Conservation (phyloP, 805 yeast genomes). For the Suhomyces xylopsoci region DNA sequence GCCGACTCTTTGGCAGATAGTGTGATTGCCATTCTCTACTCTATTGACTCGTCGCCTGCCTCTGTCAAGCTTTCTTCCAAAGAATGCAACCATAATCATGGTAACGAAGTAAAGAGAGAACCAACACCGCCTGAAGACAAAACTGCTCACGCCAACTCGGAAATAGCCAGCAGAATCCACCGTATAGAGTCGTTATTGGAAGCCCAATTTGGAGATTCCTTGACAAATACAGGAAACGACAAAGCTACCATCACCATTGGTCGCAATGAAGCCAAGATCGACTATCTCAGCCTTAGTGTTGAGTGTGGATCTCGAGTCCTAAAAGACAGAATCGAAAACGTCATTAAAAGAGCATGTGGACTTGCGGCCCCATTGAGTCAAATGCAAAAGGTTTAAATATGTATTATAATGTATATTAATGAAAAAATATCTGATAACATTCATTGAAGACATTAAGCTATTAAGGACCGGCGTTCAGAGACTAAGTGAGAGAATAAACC, state of each 20-base stretch:
- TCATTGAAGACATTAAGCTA: neutral
- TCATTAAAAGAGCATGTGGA: conserved; percentile 71
- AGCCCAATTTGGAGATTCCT: conserved; percentile 87
- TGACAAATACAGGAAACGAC: conserved; percentile 35
- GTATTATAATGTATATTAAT: conserved; percentile 2
- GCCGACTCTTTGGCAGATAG: conserved; percentile 95
- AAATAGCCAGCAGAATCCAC: conserved; percentile 30
- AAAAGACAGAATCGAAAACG: conserved; percentile 77
- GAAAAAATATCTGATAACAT: neutral
- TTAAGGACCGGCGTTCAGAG: neutral
- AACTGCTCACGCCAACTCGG: conserved; percentile 25
- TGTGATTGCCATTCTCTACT: conserved; percentile 81
- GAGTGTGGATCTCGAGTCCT: conserved; percentile 70
- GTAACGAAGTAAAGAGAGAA: conserved; percentile 2
- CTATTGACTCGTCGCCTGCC: conserved; percentile 93
- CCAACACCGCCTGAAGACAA: conserved; percentile 10
- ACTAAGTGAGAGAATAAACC: neutral
- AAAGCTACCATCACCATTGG: conserved; percentile 73
- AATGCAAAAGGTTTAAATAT: conserved; percentile 17
- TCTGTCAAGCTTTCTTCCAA: conserved; percentile 83
- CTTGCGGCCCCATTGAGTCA: conserved; percentile 81
- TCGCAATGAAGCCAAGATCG: conserved; percentile 65
- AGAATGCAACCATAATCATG: conserved; percentile 44
- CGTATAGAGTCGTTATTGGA: conserved; percentile 61
- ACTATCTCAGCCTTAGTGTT: conserved; percentile 63